These are phyloP conservation scores for Ailanthus altissimus DNA, from an alignment of 345 rosid species.

Conservation along the genomic window DNA sequence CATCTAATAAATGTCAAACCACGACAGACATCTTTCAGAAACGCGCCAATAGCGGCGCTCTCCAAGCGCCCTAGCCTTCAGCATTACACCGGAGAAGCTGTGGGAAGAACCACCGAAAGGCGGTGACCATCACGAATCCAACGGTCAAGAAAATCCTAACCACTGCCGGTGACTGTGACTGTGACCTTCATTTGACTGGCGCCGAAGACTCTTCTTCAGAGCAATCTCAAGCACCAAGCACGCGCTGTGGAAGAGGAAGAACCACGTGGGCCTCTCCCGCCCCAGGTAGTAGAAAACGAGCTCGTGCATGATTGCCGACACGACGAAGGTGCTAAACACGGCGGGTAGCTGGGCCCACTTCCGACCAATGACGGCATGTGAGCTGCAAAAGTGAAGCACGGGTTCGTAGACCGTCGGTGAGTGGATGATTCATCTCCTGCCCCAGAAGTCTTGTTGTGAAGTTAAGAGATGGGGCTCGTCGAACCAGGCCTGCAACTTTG, in stretches of 20 bases:
- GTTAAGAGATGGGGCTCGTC: constrained; percentile 57
- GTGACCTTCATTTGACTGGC: constrained; percentile 7
- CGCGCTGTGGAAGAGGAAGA: constrained; percentile 54
- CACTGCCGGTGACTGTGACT: constrained; percentile 25
- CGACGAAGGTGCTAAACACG: constrained; percentile 39
- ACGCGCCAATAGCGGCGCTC: constrained; percentile 38
- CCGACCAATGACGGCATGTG: constrained; percentile 30
- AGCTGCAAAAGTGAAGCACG: neutral
- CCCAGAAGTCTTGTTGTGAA: constrained; percentile 80
- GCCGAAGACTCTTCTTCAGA: constrained; percentile 39
- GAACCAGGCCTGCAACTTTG: constrained; percentile 37
- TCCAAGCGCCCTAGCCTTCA: constrained; percentile 38
- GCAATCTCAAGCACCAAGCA: constrained; percentile 37
- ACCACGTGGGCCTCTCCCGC: constrained; percentile 41
- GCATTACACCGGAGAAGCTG: constrained; percentile 28
- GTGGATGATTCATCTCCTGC: constrained; percentile 64
- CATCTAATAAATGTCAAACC: neutral
- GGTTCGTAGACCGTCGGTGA: constrained; percentile 63
- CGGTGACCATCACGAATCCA: constrained; percentile 34
- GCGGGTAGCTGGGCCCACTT: constrained; percentile 44
- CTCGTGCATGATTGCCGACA: constrained; percentile 64
- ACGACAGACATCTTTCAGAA: constrained; percentile 3
- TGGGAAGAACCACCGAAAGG: constrained; percentile 42
- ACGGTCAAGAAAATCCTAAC: constrained; percentile 20
- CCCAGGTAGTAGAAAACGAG: constrained; percentile 56